Evolutionary conservation across 192 early-diverging fungal species (phyloP).

Genomic region (Spizellomyces punctatus): DNA sequence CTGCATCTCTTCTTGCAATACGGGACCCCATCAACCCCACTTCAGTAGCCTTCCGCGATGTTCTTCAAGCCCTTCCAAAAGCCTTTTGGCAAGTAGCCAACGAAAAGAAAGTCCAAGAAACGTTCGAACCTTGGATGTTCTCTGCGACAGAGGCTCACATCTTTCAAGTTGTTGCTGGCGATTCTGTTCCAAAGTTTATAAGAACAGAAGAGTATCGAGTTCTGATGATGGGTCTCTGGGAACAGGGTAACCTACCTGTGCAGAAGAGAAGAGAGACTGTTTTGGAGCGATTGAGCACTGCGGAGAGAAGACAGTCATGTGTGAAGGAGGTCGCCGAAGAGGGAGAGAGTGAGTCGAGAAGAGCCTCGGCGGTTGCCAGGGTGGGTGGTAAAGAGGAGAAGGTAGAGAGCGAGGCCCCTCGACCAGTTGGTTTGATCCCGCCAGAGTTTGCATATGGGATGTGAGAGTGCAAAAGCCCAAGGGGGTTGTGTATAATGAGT

Average conservation of each 20-base stretch:
- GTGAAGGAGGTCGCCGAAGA: no score
- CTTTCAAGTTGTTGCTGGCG: constrained; percentile 71
- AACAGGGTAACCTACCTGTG: constrained; percentile 16
- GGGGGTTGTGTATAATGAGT: no score
- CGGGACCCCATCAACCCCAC: constrained; percentile 49
- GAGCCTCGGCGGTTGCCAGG: no score
- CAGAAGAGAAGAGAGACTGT: background rate
- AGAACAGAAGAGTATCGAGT: constrained; percentile 56
- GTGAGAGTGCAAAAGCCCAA: no score
- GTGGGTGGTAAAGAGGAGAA: no score
- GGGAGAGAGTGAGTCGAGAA: no score
- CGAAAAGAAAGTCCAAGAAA: background rate
- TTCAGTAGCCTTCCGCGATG: constrained; percentile 26
- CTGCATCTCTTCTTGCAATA: constrained; percentile 53
- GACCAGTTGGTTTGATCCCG: no score
- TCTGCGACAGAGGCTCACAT: constrained; percentile 69
- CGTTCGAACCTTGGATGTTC: constrained; percentile 47
- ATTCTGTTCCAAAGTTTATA: constrained; percentile 76
- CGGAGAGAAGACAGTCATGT: no score
- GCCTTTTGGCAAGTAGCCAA: constrained; percentile 4
- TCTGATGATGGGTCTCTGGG: constrained; percentile 19
- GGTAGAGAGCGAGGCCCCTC: no score
- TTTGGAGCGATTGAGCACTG: background rate
- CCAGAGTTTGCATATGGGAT: no score
- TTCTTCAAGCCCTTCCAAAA: constrained; percentile 6